phyloP scores from a whole-genome alignment of 2,329 filamentous ascomycete genomes.

The Colletotrichum limetticola region DNA sequence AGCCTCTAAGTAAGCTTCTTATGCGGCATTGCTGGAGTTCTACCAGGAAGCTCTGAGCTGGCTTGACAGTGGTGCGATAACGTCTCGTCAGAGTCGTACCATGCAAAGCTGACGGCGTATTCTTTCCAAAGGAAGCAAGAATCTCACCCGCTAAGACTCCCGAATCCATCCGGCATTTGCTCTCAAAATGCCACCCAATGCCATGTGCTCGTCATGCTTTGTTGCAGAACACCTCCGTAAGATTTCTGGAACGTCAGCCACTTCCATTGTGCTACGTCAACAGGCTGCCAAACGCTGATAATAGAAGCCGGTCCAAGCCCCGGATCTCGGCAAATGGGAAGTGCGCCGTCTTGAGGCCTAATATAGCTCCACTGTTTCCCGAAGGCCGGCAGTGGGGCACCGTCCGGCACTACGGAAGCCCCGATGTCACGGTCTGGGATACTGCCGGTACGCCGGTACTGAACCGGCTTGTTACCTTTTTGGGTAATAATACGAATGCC shows the following conservation, averaged over 20 bases:
- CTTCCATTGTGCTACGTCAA: not conserved
- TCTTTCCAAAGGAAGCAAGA: not conserved
- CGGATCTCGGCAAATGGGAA: not conserved
- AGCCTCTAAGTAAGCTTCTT: not conserved
- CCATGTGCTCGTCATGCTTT: not conserved
- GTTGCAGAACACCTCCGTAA: not conserved
- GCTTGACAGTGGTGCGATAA: not conserved
- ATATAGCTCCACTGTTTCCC: not conserved
- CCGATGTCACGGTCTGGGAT: conserved; percentile 2
- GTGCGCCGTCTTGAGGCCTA: not conserved
- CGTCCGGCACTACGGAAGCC: conserved; percentile 6
- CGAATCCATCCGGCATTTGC: conserved; percentile 6
- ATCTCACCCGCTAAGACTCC: not conserved
- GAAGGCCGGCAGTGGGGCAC: not conserved
- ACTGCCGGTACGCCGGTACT: not conserved
- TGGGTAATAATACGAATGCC: not conserved
- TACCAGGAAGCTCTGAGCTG: not conserved
- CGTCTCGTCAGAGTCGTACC: conserved; percentile 18
- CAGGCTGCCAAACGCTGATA: not conserved
- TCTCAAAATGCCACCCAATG: not conserved
- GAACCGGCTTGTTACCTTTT: not conserved
- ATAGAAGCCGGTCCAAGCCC: not conserved
- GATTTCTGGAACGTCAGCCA: not conserved
- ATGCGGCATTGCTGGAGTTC: too few relatives aligned
- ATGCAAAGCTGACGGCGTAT: conserved; percentile 10